Conservation (phyloP, 1,139 yeast species). For the Blastobotrys illinoisensis region DNA sequence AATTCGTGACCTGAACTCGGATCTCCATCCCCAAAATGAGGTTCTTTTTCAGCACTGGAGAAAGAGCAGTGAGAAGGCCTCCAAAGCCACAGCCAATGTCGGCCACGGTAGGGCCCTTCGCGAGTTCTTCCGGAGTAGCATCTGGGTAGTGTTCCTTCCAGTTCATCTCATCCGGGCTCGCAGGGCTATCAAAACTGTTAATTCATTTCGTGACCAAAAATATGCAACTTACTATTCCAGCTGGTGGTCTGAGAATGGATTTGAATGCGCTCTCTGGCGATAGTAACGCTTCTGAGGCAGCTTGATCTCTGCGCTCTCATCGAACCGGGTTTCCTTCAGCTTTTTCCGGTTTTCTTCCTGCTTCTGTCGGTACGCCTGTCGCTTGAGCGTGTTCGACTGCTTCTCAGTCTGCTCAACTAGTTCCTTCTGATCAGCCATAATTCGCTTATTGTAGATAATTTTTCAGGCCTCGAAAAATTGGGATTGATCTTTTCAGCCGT, state of each 20-base stretch:
- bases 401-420: not conserved
- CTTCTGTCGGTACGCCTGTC: conserved; percentile 36
- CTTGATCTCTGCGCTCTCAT: conserved; percentile 86
- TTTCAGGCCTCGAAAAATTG: not conserved
- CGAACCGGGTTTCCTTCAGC: conserved; percentile 32
- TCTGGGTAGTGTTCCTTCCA: conserved; percentile 75
- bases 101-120: conserved; percentile 72
- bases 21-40: conserved; percentile 93
- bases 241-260: conserved; percentile 93
- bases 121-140: conserved; percentile 23
- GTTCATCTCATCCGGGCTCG: conserved; percentile 74
- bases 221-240: conserved; percentile 52
- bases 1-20: conserved; percentile 93
- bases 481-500: not conserved
- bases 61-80: conserved; percentile 75
- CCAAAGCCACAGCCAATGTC: conserved; percentile 99
- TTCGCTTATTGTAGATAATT: not conserved
- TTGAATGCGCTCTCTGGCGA: conserved; percentile 96
- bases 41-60: conserved; percentile 68
- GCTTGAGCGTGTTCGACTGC: conserved; percentile 21
- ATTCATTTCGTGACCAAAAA: not conserved
- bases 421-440: not conserved
- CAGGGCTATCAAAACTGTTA: conserved; percentile 42
- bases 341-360: conserved; percentile 36
- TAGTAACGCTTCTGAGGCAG: conserved; percentile 72